Evolutionary conservation across 140 eudicot genomes (phyloP).

Genomic region (Oenanthe javanica): DNA sequence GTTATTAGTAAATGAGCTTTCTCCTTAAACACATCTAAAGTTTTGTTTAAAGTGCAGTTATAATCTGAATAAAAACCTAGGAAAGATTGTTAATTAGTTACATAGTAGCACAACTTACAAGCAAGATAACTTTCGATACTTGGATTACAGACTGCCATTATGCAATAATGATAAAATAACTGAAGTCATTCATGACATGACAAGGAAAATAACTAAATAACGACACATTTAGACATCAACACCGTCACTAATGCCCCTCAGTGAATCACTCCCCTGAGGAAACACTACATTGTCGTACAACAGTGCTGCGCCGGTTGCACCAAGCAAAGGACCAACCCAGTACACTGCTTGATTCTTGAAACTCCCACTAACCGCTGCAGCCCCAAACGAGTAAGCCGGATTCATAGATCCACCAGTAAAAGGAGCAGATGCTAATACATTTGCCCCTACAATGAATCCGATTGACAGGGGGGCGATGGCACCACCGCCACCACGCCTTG

Average conservation of each 20-base stretch:
- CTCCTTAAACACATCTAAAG: neutral
- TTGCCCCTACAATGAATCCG: slow-evolving; percentile 75
- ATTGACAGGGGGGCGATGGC: slow-evolving; percentile 62
- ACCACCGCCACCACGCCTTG: slow-evolving; percentile 53
- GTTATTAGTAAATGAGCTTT: neutral
- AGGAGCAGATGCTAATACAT: slow-evolving; percentile 76
- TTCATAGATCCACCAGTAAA: slow-evolving; percentile 96
- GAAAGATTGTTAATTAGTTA: neutral
- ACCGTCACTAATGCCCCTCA: slow-evolving; percentile 35
- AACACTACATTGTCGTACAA: slow-evolving; percentile 71
- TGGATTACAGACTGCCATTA: neutral
- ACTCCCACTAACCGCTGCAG: slow-evolving; percentile 57
- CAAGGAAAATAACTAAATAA: neutral
- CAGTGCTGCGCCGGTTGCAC: slow-evolving; percentile 61
- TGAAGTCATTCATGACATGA: neutral
- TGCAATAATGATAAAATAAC: neutral
- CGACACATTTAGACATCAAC: slow-evolving; percentile 24
- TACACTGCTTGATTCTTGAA: slow-evolving; percentile 90
- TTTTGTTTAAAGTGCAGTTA: neutral
- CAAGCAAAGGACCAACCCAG: slow-evolving; percentile 90
- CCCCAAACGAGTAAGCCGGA: slow-evolving; percentile 85
- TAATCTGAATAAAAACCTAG: neutral
- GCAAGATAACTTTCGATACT: neutral
- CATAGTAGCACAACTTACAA: neutral
- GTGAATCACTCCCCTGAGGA: slow-evolving; percentile 40